Base-by-base conservation (phyloP, 139 green algal genomes). In the Diplosphaera chodatii region DNA sequence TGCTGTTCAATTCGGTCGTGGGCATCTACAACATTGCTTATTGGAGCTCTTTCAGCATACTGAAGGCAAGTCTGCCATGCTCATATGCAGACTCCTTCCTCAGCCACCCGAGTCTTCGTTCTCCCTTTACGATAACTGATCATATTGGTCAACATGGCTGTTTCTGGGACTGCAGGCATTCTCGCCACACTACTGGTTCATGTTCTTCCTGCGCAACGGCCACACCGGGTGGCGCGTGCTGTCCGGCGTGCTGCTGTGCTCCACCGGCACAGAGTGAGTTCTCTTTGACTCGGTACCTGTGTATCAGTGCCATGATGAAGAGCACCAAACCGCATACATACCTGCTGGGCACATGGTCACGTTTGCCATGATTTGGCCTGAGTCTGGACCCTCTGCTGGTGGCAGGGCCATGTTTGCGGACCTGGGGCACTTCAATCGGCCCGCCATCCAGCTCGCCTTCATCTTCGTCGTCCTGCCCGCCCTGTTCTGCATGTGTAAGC, bases 221-320 rank as follows among this genome's bases (percentile, higher is more conserved):
- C 33, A 4, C 30, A 41, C 23, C 1, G 78, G 64, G 15, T 84
- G 78, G 78, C 40, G 67, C 33, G 25, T 56, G 31, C 78, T 84
- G 63, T 67, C 69, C 29, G 73, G 73, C 16, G 76, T 83, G 41
- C 78, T 85, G 73, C 76, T 85, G 32, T 66, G 62, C 27, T 33
- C 82, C 1, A 82, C 80, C 3, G 80, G 80, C 0, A 64, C 72
- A 4, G 81, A 86, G 77, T 59, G 48, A 59, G 48, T 59, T 3
- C 48, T 59, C 13, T 25, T 59, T 21, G 25, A n/a, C 48, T 59
- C 3, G 3, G 48, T 4, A 5, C 37, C 37, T 48, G 8, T 48
- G 8, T 48, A 13, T 48, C 37, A 48, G 8, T 48, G 37, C 13
- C 8, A 8, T 8, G 37, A 13, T 48, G 37, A 21, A 21, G 37